Conservation (phyloP, 2,329 filamentous ascomycete species). For the Davidsoniella neocaledoniae region DNA sequence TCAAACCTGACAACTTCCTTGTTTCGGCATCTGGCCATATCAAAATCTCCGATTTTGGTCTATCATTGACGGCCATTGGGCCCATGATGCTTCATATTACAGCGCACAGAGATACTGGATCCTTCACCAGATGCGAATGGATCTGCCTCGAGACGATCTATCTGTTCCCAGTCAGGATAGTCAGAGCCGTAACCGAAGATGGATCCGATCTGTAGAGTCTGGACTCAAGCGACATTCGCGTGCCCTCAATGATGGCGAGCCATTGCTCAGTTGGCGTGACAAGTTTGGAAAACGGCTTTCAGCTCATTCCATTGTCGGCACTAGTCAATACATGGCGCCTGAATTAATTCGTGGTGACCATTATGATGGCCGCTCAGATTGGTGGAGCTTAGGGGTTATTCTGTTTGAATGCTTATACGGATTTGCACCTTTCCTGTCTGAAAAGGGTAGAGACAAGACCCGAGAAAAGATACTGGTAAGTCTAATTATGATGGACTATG, state of each 20-base stretch:
- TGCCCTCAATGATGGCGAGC: constrained; percentile 11
- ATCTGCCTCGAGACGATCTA: constrained; percentile 47
- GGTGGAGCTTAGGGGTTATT: constrained; percentile 92
- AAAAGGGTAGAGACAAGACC: constrained; percentile 54
- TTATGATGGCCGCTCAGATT: constrained; percentile 90
- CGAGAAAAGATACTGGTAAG: constrained; percentile 70
- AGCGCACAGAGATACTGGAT: constrained; percentile 67
- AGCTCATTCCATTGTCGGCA: constrained; percentile 78
- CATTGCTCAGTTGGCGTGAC: constrained; percentile 53
- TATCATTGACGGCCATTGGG: constrained; percentile 90
- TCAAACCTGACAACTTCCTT: constrained; percentile 95
- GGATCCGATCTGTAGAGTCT: constrained; percentile 22
- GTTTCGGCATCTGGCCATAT: constrained; percentile 77
- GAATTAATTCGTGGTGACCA: constrained; percentile 69
- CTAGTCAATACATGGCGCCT: constrained; percentile 96
- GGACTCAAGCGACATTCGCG: constrained; percentile 17
- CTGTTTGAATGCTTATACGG: constrained; percentile 90
- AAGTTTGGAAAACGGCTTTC: constrained; percentile 50
- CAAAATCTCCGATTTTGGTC: constrained; percentile 90
- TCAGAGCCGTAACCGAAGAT: constrained; percentile 19
- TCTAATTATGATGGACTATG: constrained; percentile 8
- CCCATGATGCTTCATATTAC: constrained; percentile 76
- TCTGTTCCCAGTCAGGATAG: constrained; percentile 34
- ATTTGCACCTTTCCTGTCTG: constrained; percentile 73
- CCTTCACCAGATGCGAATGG: constrained; percentile 57